Base-by-base conservation (phyloP, 371 early-diverging fungal genomes). In the Blastocladiella emersonii region DNA sequence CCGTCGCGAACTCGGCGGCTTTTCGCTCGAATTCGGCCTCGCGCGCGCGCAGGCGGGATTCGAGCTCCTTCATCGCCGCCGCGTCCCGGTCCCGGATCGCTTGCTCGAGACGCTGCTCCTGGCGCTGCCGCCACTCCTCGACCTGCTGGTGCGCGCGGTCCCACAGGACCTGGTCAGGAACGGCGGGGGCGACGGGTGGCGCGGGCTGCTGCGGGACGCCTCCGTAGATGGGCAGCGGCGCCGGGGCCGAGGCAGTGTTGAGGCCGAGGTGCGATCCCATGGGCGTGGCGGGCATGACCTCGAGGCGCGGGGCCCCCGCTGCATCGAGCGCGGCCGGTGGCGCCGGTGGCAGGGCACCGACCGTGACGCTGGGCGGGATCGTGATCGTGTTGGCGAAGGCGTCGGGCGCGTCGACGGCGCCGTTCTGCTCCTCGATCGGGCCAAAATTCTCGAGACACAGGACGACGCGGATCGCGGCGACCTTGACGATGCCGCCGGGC, bases 391-490 rank as follows among this genome's bases (percentile, higher is more conserved):
- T 63, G 3, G 61, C 56, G 6, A 61, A 59, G 27, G 61, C 36
- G 37, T 53, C 57, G 15, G 60, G 30, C 13, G 53, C 27, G 37
- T 0, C n/a, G 36, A 51, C 32, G 41, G n/a, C 55, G 39, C 57
- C 36, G 17, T 12, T 55, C 62, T 57, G 64, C 43, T 72, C 71
- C 10, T 66, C 66, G 8, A 77, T 67, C 7, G 66, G 34, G 12
- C 77, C 77, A 65, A 77, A 75, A 51, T 77, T 75, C 63, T 77
- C 77, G 21, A 77, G 53, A 23, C 74, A 67, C 17, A 75, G 43
- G 13, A 77, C 63, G 1, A 72, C 66, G 8, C 71, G 34, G 35
- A 77, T 45, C 3, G 72, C 75, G 21, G 49, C 66, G 7, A 73
- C 48, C 43, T 66, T 61, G 35, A 63, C 55, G n/a, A 53, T 27